Evolutionary conservation across 208 protist species (phyloP), one percentile per base, ranked within the genome.

Genomic region (Giardia muris): DNA sequence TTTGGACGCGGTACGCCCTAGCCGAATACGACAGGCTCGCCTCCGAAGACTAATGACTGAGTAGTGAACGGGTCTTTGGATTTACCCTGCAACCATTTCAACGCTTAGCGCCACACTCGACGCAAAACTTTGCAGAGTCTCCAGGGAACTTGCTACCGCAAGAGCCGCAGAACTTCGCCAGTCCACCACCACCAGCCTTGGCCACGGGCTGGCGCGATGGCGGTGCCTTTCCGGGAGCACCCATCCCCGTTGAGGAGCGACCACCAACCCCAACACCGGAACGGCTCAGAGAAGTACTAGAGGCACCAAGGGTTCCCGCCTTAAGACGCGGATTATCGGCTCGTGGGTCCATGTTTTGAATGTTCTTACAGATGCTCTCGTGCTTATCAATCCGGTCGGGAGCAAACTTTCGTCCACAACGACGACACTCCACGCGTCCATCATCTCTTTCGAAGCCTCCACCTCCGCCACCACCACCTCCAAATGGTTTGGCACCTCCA

Each of bases 341-440:
- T 4, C 57, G 10, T 46, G 86, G 4, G 42, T 89, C 42, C 86
- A 90, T 47, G 45, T 90, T 90, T 47, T 47, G 42, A 3, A 90
- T 4, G 10, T 76, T 44, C 42, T 48, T 93, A 67, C 93, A 93
- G 3, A 91, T 90, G 0, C 0, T 92, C 46, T 92, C n/a, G 39
- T 93, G 93, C 92, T 93, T 93, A 2, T 93, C 93, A 22, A 93
- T 67, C 2, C 93, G 2, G 86, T 93, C 92, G 1, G 43, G 43
- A 30, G 76, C 86, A 46, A 93, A 93, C n/a, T 43, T 42, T 1
- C 93, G 2, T 10, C 93, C 93, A 90, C 93, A 93, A 0, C 48
- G 3, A n/a, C 3, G 19, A 87, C 93, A 93, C 44, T 3, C 43
- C 4, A 90, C 1, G 2, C 87, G n/a, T 3, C 87, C 87, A 47